These are phyloP conservation scores for Taphrina communis DNA, from an alignment of 1,139 yeast species.

Conservation along the genomic window DNA sequence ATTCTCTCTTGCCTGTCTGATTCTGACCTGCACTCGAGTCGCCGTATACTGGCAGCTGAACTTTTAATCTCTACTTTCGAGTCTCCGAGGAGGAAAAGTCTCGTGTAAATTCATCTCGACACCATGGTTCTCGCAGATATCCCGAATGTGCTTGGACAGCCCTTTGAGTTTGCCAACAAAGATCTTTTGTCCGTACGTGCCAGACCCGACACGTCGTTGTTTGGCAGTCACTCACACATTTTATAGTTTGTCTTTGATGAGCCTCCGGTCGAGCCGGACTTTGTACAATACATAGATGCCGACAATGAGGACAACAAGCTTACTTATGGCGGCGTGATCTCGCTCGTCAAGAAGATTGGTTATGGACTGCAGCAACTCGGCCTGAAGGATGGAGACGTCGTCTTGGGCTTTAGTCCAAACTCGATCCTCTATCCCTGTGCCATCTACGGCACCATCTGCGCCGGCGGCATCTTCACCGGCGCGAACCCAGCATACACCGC, in stretches of 20 bases:
- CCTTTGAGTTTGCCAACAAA: constrained; percentile 22
- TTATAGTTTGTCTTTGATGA: constrained; percentile 33
- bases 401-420: constrained; percentile 35
- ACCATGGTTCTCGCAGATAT: constrained; percentile 28
- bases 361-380: constrained; percentile 27
- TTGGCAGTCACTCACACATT: background rate
- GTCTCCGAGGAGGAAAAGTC: no score
- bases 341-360: constrained; percentile 22
- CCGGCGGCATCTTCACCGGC: constrained; percentile 44
- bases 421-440: constrained; percentile 37
- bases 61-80: no score
- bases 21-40: no score
- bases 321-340: constrained; percentile 22
- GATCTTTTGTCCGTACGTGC: constrained; percentile 28
- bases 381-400: constrained; percentile 33
- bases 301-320: constrained; percentile 25
- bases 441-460: constrained; percentile 42
- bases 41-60: no score
- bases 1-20: no score
- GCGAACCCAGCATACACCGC: constrained; percentile 44
- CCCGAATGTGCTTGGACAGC: constrained; percentile 15
- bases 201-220: background rate
- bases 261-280: constrained; percentile 24
- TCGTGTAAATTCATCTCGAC: background rate
- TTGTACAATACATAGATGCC: constrained; percentile 25